Percentiles rank a stretch among this genome's conserved stretches.
Conservation (phyloP, 1,139 yeast genomes). For the Yamadazyma dendronema region DNA sequence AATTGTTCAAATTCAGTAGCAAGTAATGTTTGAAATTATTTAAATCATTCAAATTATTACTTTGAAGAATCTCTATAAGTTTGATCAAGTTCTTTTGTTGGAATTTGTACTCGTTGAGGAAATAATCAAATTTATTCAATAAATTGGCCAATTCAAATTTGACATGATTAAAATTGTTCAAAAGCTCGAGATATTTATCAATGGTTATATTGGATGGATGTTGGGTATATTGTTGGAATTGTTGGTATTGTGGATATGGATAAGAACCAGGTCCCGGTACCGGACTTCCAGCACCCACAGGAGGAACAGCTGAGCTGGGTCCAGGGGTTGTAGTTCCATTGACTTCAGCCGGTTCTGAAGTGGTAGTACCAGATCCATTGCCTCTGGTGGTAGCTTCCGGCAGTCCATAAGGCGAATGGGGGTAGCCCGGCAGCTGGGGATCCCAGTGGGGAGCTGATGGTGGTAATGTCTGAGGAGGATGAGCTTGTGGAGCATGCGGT, state of each 20-base stretch:
- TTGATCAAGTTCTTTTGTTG: conserved; percentile 16
- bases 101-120: conserved; percentile 15
- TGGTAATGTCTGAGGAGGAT: no score
- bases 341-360: not conserved
- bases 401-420: not conserved
- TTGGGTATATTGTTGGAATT: conserved; percentile 5
- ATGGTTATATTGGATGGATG: conserved; percentile 9
- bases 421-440: no score
- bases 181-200: conserved; percentile 13
- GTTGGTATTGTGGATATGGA: conserved; percentile 7
- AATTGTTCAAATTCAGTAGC: conserved; percentile 12
- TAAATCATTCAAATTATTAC: conserved; percentile 13
- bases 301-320: conserved; percentile 4
- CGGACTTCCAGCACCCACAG: conserved; percentile 3
- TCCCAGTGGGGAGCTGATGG: no score
- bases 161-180: conserved; percentile 15
- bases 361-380: not conserved
- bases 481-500: conserved; percentile 1
- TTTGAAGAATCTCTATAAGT: conserved; percentile 15
- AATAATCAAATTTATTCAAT: conserved; percentile 17
- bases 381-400: no score
- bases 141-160: conserved; percentile 16
- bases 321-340: no score
- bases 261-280: conserved; percentile 1
- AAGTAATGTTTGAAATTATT: conserved; percentile 14